These are phyloP conservation scores for Hysterangium stoloniferum DNA, from an alignment of 768 basidiomycete species.

Conservation along the genomic window DNA sequence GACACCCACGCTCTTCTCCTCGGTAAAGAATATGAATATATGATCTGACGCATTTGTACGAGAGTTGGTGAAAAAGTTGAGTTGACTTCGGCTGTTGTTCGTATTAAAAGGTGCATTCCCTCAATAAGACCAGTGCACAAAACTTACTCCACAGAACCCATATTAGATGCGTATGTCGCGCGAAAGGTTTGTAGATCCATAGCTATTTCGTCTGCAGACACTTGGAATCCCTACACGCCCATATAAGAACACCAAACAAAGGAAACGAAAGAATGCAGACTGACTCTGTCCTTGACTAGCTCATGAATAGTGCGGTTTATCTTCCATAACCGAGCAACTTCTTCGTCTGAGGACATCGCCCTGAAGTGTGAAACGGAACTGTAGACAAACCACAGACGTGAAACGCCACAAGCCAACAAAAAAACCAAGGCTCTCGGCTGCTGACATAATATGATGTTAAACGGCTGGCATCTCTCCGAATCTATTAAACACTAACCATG, in stretches of 20 bases:
- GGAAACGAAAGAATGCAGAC: constrained; percentile 19
- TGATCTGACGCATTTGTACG: constrained; percentile 59
- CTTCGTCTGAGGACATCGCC: constrained; percentile 64
- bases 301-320: constrained; percentile 96
- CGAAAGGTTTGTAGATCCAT: constrained; percentile 81
- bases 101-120: not conserved
- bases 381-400: no score
- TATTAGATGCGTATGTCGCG: constrained; percentile 57
- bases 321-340: constrained; percentile 87
- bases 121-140: not conserved
- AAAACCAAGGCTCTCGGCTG: not conserved
- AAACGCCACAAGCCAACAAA: constrained; percentile 1
- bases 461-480: not conserved
- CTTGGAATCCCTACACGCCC: constrained; percentile 72
- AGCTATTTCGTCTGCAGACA: constrained; percentile 89
- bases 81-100: constrained; percentile 61
- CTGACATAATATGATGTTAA: constrained; percentile 3
- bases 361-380: not conserved
- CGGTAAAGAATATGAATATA: constrained; percentile 94
- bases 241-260: constrained; percentile 14
- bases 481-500: not conserved
- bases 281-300: constrained; percentile 89
- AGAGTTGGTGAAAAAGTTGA: constrained; percentile 87
- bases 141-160: constrained; percentile 80
- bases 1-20: constrained; percentile 90